A percentile compares a stretch with the other conserved stretches of the same genome.
phyloP scores from a whole-genome alignment of 305 asterid species.

The Coffea humblotiana region DNA sequence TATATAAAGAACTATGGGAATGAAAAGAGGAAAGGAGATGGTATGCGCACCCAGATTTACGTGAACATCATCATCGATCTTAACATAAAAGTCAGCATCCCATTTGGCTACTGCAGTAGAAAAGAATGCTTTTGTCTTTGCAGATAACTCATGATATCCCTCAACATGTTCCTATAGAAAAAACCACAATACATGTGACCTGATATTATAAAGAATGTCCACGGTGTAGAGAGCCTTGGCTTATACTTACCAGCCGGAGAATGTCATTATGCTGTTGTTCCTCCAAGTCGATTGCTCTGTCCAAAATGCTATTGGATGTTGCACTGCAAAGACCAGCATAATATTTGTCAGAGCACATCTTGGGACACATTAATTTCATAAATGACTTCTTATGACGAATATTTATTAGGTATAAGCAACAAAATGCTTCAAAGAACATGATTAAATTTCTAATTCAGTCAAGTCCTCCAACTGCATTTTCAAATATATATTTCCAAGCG shows the following conservation, averaged over 20 bases:
- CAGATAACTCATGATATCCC: slow-evolving; percentile 81
- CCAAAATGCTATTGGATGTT: slow-evolving; percentile 70
- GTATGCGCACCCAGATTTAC: slow-evolving; percentile 69
- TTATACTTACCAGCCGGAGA: slow-evolving; percentile 60
- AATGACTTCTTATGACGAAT: background rate
- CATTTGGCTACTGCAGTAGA: slow-evolving; percentile 61
- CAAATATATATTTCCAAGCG: no score
- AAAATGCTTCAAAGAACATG: background rate
- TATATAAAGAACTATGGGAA: background rate
- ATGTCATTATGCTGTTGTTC: slow-evolving; percentile 68
- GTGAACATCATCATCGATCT: slow-evolving; percentile 86
- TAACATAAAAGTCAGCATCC: slow-evolving; percentile 80
- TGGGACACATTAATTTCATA: background rate
- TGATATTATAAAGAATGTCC: slow-evolving; percentile 4
- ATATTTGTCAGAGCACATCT: background rate
- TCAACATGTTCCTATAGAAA: slow-evolving; percentile 63
- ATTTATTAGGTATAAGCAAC: background rate
- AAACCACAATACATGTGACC: background rate
- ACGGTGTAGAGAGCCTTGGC: background rate
- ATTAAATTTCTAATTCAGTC: no score
- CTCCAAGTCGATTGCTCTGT: slow-evolving; percentile 72
- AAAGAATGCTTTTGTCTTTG: slow-evolving; percentile 76
- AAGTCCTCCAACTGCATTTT: no score
- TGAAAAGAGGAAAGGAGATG: background rate
- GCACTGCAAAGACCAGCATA: slow-evolving; percentile 41